A percentile compares a stretch with the other conserved stretches of the same genome.
phyloP scores from a whole-genome alignment of 805 yeast species.

The Wickerhamiella spandovensis region DNA sequence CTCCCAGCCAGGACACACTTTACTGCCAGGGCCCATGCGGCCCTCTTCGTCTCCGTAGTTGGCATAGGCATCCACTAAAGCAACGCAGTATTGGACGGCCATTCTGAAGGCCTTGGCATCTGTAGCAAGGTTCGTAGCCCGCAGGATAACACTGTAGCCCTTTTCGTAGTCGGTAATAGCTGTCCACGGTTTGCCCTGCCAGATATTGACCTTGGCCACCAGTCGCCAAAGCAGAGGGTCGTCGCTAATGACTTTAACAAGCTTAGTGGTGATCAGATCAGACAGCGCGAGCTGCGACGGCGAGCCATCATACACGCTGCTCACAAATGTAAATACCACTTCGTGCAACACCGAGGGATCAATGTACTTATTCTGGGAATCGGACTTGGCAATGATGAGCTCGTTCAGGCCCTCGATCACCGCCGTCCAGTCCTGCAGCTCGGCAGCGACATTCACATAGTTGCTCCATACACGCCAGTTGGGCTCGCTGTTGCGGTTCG shows the following conservation, averaged over 20 bases:
- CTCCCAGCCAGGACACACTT: conserved; percentile 89
- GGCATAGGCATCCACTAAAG: conserved; percentile 74
- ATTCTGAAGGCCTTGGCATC: conserved; percentile 57
- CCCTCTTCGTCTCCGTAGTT: conserved; percentile 60
- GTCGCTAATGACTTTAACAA: conserved; percentile 57
- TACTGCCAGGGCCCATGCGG: conserved; percentile 47
- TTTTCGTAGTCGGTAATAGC: conserved; percentile 76
- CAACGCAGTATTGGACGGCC: conserved; percentile 66
- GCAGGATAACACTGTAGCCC: conserved; percentile 62
- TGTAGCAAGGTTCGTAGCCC: conserved; percentile 48
- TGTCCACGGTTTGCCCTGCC: conserved; percentile 82
- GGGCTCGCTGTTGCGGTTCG: conserved; percentile 43
- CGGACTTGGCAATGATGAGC: conserved; percentile 43
- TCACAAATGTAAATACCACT: conserved; percentile 36
- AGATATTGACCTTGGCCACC: conserved; percentile 71
- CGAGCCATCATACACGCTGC: neutral
- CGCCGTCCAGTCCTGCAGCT: conserved; percentile 77
- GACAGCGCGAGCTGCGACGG: conserved; percentile 38
- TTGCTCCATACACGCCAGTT: conserved; percentile 92
- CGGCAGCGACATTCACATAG: conserved; percentile 67
- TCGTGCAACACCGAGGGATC: conserved; percentile 64
- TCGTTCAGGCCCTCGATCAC: conserved; percentile 63
- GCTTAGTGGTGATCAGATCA: conserved; percentile 52
- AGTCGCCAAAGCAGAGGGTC: conserved; percentile 66
- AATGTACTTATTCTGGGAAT: conserved; percentile 42